Evolutionary conservation across 768 basidiomycete species (phyloP).

Genomic region (Agaricus blazei): DNA sequence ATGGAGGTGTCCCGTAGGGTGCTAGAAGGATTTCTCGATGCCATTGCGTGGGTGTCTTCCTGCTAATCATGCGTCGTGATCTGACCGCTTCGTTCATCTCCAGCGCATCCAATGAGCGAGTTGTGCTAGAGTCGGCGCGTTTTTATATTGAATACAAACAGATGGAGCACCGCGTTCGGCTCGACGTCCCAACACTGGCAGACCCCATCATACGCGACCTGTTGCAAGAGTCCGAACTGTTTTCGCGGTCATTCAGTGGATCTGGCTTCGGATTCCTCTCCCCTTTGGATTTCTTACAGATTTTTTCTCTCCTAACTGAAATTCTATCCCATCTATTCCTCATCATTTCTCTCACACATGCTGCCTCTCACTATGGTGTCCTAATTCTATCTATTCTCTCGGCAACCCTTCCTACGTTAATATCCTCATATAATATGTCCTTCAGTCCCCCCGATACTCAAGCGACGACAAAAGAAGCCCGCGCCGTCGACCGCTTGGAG

Average conservation of each 20-base stretch:
- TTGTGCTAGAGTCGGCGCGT: slow-evolving; percentile 69
- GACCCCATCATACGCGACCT: slow-evolving; percentile 72
- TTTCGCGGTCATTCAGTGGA: slow-evolving; percentile 76
- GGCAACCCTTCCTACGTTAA: slow-evolving; percentile 51
- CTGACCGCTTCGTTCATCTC: slow-evolving; percentile 14
- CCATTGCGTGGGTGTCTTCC: slow-evolving; percentile 59
- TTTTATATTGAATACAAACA: slow-evolving; percentile 77
- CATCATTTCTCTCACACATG: slow-evolving; percentile 58
- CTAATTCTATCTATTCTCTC: slow-evolving; percentile 60
- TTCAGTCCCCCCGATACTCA: slow-evolving; percentile 36
- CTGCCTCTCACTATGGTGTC: slow-evolving; percentile 48
- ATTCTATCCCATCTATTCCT: slow-evolving; percentile 68
- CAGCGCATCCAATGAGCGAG: slow-evolving; percentile 64
- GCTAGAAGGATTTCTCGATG: slow-evolving; percentile 61
- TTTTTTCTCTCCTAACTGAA: slow-evolving; percentile 68
- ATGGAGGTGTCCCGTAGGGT: slow-evolving; percentile 62
- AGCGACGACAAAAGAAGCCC: slow-evolving; percentile 52
- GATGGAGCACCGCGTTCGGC: slow-evolving; percentile 67
- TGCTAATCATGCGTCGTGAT: slow-evolving; percentile 11
- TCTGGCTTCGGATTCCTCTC: slow-evolving; percentile 76
- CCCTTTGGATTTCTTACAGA: slow-evolving; percentile 72
- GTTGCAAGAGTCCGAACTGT: slow-evolving; percentile 82
- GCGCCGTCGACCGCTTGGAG: slow-evolving; percentile 67
- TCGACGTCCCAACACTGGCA: slow-evolving; percentile 75
- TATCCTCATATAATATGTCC: slow-evolving; percentile 44